Evolutionary conservation across 2,329 filamentous ascomycete species (phyloP).

Genomic region (Alternaria brassicicola): DNA sequence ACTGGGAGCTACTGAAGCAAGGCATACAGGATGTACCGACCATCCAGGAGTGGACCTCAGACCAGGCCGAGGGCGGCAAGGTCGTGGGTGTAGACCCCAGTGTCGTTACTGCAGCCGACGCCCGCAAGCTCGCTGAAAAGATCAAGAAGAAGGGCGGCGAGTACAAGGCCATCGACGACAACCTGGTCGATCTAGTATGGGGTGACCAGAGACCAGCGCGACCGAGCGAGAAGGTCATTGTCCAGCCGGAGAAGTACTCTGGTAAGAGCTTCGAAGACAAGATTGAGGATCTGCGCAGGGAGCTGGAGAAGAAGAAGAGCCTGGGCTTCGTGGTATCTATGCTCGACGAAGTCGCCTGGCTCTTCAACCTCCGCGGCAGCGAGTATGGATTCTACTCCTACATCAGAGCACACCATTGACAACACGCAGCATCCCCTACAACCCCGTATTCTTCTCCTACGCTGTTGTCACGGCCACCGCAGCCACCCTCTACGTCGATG

Average conservation of each 20-base stretch:
- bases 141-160: slow-evolving; percentile 87
- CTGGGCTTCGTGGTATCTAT: slow-evolving; percentile 89
- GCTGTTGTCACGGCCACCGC: slow-evolving; percentile 79
- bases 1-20: slow-evolving; percentile 92
- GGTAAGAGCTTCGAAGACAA: slow-evolving; percentile 86
- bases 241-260: slow-evolving; percentile 73
- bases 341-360: slow-evolving; percentile 96
- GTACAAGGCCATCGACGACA: slow-evolving; percentile 75
- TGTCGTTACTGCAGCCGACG: slow-evolving; percentile 76
- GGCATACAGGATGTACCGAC: slow-evolving; percentile 92
- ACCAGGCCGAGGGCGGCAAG: slow-evolving; percentile 86
- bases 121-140: slow-evolving; percentile 79
- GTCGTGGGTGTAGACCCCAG: slow-evolving; percentile 89
- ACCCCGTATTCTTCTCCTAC: slow-evolving; percentile 98
- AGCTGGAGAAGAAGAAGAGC: slow-evolving; percentile 87
- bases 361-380: slow-evolving; percentile 94
- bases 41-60: slow-evolving; percentile 94
- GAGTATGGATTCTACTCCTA: slow-evolving; percentile 60
- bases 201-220: slow-evolving; percentile 71
- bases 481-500: slow-evolving; percentile 84
- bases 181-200: slow-evolving; percentile 94
- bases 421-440: slow-evolving; percentile 77
- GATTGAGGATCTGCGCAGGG: slow-evolving; percentile 84
- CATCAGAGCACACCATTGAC: slow-evolving; percentile 11
- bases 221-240: slow-evolving; percentile 76